Conservation (phyloP, 306 rosid species). For the Myrica gale region DNA sequence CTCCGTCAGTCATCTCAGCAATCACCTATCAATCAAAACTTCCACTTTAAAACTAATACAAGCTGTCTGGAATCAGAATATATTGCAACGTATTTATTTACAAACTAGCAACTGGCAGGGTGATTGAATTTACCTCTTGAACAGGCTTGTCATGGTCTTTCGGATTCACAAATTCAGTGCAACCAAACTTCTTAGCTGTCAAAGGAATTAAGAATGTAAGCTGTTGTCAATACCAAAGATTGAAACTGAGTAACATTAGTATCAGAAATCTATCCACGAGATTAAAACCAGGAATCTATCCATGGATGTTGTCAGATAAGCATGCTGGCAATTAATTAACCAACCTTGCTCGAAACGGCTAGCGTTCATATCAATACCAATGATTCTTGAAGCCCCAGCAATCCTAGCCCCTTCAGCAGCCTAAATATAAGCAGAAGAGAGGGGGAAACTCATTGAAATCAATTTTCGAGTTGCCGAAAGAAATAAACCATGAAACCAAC, state of each 20-base stretch:
- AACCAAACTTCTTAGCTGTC: slow-evolving; percentile 86
- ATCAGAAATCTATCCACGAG: too few species aligned
- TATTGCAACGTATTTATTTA: background rate
- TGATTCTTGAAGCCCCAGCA: slow-evolving; percentile 70
- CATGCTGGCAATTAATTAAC: background rate
- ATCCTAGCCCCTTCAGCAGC: slow-evolving; percentile 92
- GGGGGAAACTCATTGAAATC: background rate
- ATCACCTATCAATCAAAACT: slow-evolving; percentile 48
- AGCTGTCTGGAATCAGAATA: background rate
- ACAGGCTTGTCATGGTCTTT: slow-evolving; percentile 82
- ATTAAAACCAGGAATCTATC: too few species aligned
- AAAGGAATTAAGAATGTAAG: slow-evolving; percentile 7
- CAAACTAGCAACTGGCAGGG: background rate
- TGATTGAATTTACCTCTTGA: slow-evolving; percentile 50
- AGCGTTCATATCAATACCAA: slow-evolving; percentile 75
- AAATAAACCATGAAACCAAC: background rate
- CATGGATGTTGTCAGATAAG: background rate
- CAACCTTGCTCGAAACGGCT: slow-evolving; percentile 70
- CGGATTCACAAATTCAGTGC: slow-evolving; percentile 84
- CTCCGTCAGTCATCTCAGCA: slow-evolving; percentile 81
- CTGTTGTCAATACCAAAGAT: slow-evolving; percentile 1
- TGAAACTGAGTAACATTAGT: background rate
- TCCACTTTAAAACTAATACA: slow-evolving; percentile 14
- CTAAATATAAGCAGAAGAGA: slow-evolving; percentile 27
- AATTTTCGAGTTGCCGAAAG: background rate